A percentile compares a stretch with the other conserved stretches of the same genome.
These are phyloP conservation scores for Dalechampia spathulata DNA, from an alignment of 441 rosid genomes.

Conservation along the genomic window DNA sequence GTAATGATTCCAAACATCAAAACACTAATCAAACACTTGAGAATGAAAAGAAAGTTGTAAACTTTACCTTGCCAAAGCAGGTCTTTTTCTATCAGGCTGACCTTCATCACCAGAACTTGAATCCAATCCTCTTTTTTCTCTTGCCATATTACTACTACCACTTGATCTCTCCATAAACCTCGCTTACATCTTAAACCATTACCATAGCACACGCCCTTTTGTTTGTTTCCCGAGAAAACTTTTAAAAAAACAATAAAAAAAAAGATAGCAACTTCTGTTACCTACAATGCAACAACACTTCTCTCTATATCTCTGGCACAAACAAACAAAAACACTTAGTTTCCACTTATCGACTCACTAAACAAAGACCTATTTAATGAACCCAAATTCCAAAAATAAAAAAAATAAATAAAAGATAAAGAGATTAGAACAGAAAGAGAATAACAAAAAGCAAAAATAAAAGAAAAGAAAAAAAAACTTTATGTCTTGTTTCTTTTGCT, in stretches of 20 bases:
- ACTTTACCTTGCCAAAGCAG: conserved; percentile 82
- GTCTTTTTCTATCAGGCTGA: conserved; percentile 81
- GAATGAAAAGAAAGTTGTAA: no score
- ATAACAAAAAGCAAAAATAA: background rate
- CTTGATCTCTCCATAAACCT: conserved; percentile 71
- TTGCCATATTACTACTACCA: conserved; percentile 43
- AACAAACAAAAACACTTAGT: background rate
- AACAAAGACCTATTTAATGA: conserved; percentile 1
- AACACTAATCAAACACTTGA: background rate
- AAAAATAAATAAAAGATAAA: no score
- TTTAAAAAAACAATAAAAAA: no score
- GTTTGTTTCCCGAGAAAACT: conserved; percentile 18
- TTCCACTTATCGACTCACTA: background rate
- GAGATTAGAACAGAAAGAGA: background rate
- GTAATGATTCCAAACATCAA: background rate
- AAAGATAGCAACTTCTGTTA: no score
- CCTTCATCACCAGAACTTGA: conserved; percentile 43
- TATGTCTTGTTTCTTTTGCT: background rate
- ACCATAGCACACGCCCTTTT: background rate
- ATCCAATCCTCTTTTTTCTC: conserved; percentile 76
- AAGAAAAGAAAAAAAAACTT: background rate
- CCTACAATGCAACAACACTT: background rate
- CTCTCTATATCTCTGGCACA: no score
- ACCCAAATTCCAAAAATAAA: background rate
- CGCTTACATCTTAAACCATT: conserved; percentile 41